Evolutionary conservation across 73 alveolate genomes (phyloP).

Genomic region (Chromera velia): DNA sequence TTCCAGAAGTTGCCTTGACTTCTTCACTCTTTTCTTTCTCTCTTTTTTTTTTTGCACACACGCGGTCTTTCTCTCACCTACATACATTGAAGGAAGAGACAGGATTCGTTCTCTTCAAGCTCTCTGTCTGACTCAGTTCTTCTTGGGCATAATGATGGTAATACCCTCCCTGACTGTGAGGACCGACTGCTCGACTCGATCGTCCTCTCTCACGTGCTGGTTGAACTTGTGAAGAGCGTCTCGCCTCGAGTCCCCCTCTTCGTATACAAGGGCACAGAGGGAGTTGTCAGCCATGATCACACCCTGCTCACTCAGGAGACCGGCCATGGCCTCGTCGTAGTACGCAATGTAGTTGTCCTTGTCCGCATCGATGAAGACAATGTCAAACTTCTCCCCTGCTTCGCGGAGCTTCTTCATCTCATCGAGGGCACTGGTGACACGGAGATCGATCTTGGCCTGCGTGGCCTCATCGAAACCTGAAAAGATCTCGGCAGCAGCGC

Average conservation of each 20-base stretch:
- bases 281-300: neutral
- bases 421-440: neutral
- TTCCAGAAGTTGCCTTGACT: no score
- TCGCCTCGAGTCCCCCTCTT: neutral
- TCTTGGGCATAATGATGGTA: no score
- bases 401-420: neutral
- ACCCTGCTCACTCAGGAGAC: neutral
- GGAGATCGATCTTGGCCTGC: slow-evolving; percentile 4
- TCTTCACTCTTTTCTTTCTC: no score
- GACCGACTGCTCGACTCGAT: neutral
- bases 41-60: no score
- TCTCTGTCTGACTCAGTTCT: no score
- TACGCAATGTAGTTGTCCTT: neutral
- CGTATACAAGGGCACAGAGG: neutral
- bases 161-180: neutral
- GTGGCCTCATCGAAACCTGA: neutral
- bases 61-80: no score
- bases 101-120: no score
- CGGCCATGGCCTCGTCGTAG: neutral
- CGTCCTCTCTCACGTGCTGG: neutral
- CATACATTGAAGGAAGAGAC: no score
- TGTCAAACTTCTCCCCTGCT: neutral
- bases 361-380: slow-evolving; percentile 1
- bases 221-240: neutral
- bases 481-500: neutral